Evolutionary conservation across 2,329 filamentous ascomycete genomes (phyloP).

Genomic region (Diaporthe humulicola): DNA sequence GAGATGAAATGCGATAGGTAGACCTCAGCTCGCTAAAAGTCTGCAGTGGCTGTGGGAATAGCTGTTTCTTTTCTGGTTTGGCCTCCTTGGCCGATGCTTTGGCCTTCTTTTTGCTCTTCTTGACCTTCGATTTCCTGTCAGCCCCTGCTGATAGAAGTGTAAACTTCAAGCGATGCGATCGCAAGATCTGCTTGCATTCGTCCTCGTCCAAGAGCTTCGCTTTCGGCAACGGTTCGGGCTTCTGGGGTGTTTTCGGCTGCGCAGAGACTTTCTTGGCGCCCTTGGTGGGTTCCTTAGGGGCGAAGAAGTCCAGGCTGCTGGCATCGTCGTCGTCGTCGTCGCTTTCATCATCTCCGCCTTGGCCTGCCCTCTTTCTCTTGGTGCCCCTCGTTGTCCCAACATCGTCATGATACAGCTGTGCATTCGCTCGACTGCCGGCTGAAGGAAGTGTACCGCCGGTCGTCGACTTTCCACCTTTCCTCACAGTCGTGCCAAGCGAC

Average conservation of each 20-base stretch:
- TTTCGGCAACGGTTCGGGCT: constrained; percentile 48
- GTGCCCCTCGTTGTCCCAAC: constrained; percentile 57
- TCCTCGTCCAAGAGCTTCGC: constrained; percentile 70
- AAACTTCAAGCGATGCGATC: constrained; percentile 87
- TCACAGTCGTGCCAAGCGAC: constrained; percentile 75
- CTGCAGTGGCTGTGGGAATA: constrained; percentile 85
- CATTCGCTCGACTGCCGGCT: constrained; percentile 72
- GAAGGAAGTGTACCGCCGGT: constrained; percentile 65
- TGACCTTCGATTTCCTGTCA: constrained; percentile 63
- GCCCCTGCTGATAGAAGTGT: constrained; percentile 74
- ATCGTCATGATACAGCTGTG: constrained; percentile 77
- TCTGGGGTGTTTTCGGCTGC: constrained; percentile 42
- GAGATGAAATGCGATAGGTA: constrained; percentile 79
- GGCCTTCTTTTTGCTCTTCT: constrained; percentile 64
- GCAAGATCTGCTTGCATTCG: constrained; percentile 80
- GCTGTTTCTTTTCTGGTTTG: constrained; percentile 68
- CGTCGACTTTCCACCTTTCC: constrained; percentile 56
- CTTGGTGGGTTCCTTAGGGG: constrained; percentile 50
- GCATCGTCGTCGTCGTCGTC: constrained; percentile 52
- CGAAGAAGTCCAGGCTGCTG: constrained; percentile 72
- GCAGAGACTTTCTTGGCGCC: constrained; percentile 39
- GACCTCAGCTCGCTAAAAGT: constrained; percentile 80
- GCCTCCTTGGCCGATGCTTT: constrained; percentile 60
- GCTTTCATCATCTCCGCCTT: constrained; percentile 53
- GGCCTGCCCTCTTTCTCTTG: constrained; percentile 66